These are phyloP conservation scores for Aspergillus campestris DNA, from an alignment of 495 filamentous ascomycete species.

Conservation along the genomic window DNA sequence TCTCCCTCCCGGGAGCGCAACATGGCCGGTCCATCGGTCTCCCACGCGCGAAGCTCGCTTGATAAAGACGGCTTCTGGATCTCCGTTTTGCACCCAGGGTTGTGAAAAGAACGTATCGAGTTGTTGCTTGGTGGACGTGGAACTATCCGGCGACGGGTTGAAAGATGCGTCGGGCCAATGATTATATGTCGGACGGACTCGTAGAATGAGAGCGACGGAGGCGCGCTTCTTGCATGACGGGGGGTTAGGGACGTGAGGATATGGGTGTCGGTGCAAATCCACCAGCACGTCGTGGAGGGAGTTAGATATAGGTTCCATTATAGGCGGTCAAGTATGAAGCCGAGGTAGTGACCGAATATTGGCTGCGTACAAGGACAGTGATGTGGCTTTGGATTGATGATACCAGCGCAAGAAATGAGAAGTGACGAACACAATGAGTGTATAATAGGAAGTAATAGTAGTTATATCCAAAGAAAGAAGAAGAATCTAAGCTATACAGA, in stretches of 20 bases:
- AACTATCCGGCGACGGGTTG: slow-evolving; percentile 15
- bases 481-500: too few species aligned
- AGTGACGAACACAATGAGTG: too few species aligned
- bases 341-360: too few species aligned
- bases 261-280: slow-evolving; percentile 46
- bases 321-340: too few species aligned
- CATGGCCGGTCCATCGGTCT: slow-evolving; percentile 70
- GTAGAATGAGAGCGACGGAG: slow-evolving; percentile 64
- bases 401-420: too few species aligned
- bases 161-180: slow-evolving; percentile 41
- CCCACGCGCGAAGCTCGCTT: slow-evolving; percentile 62
- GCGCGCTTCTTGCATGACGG: slow-evolving; percentile 55
- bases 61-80: slow-evolving; percentile 70
- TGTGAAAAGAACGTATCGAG: slow-evolving; percentile 59
- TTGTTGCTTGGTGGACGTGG: slow-evolving; percentile 27
- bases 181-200: slow-evolving; percentile 53
- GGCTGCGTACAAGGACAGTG: too few species aligned
- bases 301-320: slow-evolving; percentile 3
- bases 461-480: too few species aligned
- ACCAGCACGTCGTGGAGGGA: slow-evolving; percentile 40
- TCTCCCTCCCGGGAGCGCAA: slow-evolving; percentile 67
- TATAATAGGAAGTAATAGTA: too few species aligned
- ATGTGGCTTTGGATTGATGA: too few species aligned
- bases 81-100: slow-evolving; percentile 63
- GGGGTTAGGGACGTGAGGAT: slow-evolving; percentile 57